These are phyloP conservation scores for Neurospora tetraspora DNA, from an alignment of 495 filamentous ascomycete genomes.

Conservation along the genomic window DNA sequence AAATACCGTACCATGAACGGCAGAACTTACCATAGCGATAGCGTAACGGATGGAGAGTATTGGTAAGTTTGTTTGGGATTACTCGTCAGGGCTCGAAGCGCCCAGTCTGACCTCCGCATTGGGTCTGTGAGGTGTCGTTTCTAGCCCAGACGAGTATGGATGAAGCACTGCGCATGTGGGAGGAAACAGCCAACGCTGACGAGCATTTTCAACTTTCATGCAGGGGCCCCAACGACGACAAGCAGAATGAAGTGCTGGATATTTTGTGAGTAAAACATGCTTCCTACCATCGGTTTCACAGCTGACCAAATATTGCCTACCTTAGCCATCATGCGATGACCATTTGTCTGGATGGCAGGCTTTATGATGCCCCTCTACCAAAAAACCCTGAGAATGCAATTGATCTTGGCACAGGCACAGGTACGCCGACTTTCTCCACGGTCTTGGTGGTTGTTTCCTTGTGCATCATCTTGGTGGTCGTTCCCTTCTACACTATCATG, in stretches of 20 bases:
- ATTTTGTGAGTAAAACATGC: conserved; percentile 20
- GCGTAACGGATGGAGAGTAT: conserved; percentile 17
- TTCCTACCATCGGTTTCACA: background rate
- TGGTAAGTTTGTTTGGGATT: conserved; percentile 5
- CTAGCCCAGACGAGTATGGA: background rate
- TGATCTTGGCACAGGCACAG: conserved; percentile 47
- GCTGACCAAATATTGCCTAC: background rate
- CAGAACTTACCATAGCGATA: conserved; percentile 30
- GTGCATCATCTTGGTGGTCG: too few relatives aligned
- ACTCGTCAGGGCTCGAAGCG: too few relatives aligned
- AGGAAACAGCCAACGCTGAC: background rate
- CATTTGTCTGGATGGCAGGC: conserved; percentile 40
- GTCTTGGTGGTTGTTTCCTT: too few relatives aligned
- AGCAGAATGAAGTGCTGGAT: conserved; percentile 26
- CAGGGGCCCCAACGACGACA: conserved; percentile 28
- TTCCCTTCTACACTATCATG: too few relatives aligned
- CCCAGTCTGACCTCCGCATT: too few relatives aligned
- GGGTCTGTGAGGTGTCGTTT: too few relatives aligned
- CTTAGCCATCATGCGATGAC: conserved; percentile 3
- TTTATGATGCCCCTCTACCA: conserved; percentile 46
- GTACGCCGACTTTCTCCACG: background rate
- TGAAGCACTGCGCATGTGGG: background rate
- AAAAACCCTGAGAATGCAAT: conserved; percentile 37
- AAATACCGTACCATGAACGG: conserved; percentile 32
- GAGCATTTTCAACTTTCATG: background rate